Conservation (phyloP, 2,329 filamentous ascomycete species). For the Acarospora socialis region DNA sequence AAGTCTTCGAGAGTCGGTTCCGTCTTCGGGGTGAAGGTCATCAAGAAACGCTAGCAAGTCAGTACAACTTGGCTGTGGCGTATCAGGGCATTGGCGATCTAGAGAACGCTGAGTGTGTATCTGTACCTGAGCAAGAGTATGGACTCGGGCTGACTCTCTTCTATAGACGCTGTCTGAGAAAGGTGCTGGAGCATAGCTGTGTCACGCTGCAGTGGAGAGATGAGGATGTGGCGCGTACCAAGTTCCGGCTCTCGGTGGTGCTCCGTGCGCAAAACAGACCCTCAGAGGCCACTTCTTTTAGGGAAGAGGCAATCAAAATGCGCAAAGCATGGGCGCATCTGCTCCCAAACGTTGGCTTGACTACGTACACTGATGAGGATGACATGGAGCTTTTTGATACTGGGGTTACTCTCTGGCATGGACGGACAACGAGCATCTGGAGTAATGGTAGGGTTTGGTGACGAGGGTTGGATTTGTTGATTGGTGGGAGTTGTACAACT, state of each 20-base stretch:
- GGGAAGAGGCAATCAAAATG: no score
- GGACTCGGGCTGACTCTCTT: background rate
- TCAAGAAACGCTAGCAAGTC: conserved; percentile 3
- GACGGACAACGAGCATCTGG: no score
- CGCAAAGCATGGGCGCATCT: no score
- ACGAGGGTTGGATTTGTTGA: no score
- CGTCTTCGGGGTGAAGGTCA: background rate
- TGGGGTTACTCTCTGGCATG: no score
- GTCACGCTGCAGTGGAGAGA: conserved; percentile 1
- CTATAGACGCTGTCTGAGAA: background rate
- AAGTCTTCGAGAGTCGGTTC: conserved; percentile 1
- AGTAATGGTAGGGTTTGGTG: no score
- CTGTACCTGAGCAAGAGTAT: background rate
- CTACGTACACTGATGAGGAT: no score
- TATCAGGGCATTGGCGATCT: conserved; percentile 1
- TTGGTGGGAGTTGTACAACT: no score
- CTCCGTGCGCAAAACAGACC: conserved; percentile 3
- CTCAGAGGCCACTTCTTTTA: no score
- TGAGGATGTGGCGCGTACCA: conserved; percentile 2
- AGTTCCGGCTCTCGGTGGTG: conserved; percentile 1
- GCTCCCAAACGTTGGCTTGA: no score
- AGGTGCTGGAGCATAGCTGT: conserved; percentile 1
- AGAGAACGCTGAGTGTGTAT: conserved; percentile 1
- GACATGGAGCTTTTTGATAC: no score
- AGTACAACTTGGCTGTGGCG: conserved; percentile 2